These are phyloP conservation scores for Coleophoma eucalyptorum DNA, from an alignment of 2,329 filamentous ascomycete species.

Conservation along the genomic window DNA sequence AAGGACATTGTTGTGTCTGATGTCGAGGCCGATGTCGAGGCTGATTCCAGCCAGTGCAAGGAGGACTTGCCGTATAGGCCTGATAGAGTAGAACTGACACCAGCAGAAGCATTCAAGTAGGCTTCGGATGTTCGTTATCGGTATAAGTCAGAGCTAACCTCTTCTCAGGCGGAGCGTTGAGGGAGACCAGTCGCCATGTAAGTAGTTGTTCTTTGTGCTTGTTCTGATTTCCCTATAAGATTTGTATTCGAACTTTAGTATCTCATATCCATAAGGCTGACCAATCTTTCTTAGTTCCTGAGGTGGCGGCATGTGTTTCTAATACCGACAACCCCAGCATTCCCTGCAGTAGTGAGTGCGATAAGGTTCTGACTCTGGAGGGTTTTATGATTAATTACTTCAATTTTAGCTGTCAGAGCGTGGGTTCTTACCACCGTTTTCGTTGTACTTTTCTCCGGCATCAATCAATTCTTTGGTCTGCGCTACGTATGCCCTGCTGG, in stretches of 20 bases:
- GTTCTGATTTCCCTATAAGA: no score
- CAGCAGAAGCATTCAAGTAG: constrained; percentile 30
- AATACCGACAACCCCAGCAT: constrained; percentile 30
- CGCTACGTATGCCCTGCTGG: constrained; percentile 1
- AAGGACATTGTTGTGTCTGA: not conserved
- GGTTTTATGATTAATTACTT: not conserved
- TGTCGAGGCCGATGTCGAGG: not conserved
- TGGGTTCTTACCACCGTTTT: constrained; percentile 45
- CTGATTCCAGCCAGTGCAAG: not conserved
- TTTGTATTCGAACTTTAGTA: not conserved
- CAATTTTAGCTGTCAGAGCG: constrained; percentile 39
- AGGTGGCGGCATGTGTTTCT: constrained; percentile 31
- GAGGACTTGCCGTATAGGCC: constrained; percentile 4
- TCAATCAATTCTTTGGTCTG: constrained; percentile 6
- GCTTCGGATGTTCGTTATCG: no score
- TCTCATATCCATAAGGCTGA: not conserved
- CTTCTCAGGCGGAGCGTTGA: constrained; percentile 25
- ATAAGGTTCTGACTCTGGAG: no score
- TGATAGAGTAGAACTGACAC: constrained; percentile 28
- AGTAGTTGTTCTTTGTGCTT: no score
- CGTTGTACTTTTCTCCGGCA: constrained; percentile 1
- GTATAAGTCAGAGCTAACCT: no score
- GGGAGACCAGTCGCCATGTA: constrained; percentile 33
- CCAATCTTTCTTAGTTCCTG: constrained; percentile 24
- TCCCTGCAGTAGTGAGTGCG: constrained; percentile 26